Evolutionary conservation across 2,329 filamentous ascomycete species (phyloP), one percentile per base, ranked within the genome.

Genomic region (Neurospora crassa): DNA sequence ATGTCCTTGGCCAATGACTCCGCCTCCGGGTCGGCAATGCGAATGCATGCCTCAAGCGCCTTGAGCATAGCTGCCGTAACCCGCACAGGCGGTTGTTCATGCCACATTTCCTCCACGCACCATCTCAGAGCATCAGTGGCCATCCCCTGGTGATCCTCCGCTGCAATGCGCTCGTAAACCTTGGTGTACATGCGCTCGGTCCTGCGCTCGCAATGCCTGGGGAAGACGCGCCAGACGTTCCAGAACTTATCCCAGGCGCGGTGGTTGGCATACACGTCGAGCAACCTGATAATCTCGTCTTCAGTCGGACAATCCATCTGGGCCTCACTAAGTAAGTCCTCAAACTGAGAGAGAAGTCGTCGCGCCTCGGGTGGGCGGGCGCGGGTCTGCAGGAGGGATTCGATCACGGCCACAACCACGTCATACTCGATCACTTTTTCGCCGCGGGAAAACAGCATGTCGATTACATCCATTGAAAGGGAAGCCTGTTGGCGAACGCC

Each of bases 81-180:
- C 34, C 74, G 69, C 18, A 92, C 82, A 0, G 81, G 80, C 1
- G 85, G 84, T 0, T 82, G 73, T 76, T 92, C 89, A 67, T 80
- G 78, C 20, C 82, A 73, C 87, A 92, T 90, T 76, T 90, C 88
- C 2, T 84, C 82, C n/a, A 87, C 82, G 76, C 85, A 86, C 73
- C 81, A 84, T n/a, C 83, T 84, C 73, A 87, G 79, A 29, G 81
- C 84, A 72, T 82, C 82, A 70, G 79, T 83, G 77, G 83, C 89
- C 73, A 81, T 78, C 68, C 71, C 75, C 71, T 83, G 79, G 73
- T 86, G 80, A 0, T 79, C 75, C 0, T 84, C 83, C 5, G 80
- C 77, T 0, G 85, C 84, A 70, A 89, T 82, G 40, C 82, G 77
- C 16, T 78, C 74, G 76, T 88, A 90, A 37, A 89, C 80, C 42